Evolutionary conservation across 2,329 filamentous ascomycete species (phyloP).

Genomic region (Fusarium pseudocircinatum): DNA sequence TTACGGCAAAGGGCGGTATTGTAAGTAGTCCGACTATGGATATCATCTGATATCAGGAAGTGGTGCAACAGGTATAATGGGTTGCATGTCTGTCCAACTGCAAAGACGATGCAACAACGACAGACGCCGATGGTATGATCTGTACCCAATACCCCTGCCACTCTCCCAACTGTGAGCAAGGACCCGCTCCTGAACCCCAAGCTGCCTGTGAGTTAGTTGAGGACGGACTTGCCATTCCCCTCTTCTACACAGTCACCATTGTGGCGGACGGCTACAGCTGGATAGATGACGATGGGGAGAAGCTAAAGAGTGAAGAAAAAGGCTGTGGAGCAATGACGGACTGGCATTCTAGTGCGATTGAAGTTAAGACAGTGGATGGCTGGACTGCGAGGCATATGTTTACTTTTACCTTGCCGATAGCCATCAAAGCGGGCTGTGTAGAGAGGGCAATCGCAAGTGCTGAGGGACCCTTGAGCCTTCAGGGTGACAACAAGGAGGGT

Average conservation of each 20-base stretch:
- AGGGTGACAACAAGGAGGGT: not conserved
- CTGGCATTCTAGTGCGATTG: not conserved
- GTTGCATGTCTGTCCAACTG: not conserved
- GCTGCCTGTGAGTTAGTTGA: not conserved
- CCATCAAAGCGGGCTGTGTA: not conserved
- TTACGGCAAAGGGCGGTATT: not conserved
- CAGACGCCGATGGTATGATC: accelerated
- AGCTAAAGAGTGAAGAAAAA: not conserved
- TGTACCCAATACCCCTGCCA: not conserved
- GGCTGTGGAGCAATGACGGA: not conserved
- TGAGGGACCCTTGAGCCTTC: accelerated
- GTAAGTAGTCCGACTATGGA: not conserved
- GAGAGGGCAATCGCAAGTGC: not conserved
- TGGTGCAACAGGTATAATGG: not conserved
- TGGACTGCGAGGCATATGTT: not conserved
- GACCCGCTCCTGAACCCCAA: accelerated
- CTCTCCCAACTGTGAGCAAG: not conserved
- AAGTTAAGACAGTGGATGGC: not conserved
- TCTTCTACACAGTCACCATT: not conserved
- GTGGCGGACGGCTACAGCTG: not conserved
- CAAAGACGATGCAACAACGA: not conserved
- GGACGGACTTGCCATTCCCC: not conserved
- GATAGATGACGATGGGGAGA: not conserved
- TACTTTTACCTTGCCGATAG: not conserved
- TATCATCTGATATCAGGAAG: accelerated